Evolutionary conservation across 2,329 filamentous ascomycete species (phyloP).

Genomic region (Fusarium devonianum): DNA sequence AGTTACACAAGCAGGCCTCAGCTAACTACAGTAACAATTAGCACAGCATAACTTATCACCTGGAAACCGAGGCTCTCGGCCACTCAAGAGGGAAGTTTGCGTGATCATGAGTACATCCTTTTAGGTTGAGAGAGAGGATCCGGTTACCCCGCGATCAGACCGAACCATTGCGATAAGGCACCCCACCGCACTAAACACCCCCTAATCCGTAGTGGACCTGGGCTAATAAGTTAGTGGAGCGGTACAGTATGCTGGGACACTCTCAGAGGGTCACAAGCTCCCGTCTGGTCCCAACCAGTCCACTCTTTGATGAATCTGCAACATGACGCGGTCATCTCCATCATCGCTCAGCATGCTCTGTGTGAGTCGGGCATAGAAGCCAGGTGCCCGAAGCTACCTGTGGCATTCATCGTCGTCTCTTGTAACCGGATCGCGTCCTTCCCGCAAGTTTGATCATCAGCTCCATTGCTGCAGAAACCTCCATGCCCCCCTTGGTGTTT

Average conservation of each 20-base stretch:
- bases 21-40: too few relatives aligned
- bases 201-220: neutral
- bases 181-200: neutral
- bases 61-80: too few relatives aligned
- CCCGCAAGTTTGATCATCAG: slow-evolving; percentile 32
- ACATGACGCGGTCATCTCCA: neutral
- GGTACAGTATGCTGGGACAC: too few relatives aligned
- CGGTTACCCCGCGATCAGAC: slow-evolving; percentile 5
- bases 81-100: neutral
- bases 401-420: slow-evolving; percentile 5
- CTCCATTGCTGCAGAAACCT: slow-evolving; percentile 17
- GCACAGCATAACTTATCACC: too few relatives aligned
- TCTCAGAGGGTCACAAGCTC: neutral
- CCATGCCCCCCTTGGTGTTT: slow-evolving; percentile 19
- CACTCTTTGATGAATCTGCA: too few relatives aligned
- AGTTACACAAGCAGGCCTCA: too few relatives aligned
- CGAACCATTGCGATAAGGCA: neutral
- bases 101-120: neutral
- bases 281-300: too few relatives aligned
- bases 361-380: too few relatives aligned
- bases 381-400: too few relatives aligned
- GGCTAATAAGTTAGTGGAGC: neutral
- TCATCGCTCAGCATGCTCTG: neutral
- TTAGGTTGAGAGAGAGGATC: neutral
- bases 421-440: slow-evolving; percentile 28